These are phyloP conservation scores for Cyanodermella asteris DNA, from an alignment of 2,329 filamentous ascomycete species.

Conservation along the genomic window DNA sequence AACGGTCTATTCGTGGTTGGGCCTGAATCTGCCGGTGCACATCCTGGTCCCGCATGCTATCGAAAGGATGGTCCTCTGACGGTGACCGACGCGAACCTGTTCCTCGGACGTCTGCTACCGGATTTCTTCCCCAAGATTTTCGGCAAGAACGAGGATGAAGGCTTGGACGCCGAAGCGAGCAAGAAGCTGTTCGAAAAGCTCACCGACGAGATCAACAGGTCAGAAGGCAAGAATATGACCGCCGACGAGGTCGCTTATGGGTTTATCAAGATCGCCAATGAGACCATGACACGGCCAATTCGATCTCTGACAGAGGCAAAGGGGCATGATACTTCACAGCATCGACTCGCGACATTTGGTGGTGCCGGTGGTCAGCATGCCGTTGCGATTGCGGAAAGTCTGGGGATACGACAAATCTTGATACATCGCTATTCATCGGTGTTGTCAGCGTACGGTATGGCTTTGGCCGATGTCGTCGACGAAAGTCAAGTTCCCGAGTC, in stretches of 20 bases:
- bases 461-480: slow-evolving; percentile 77
- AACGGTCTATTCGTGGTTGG: slow-evolving; percentile 83
- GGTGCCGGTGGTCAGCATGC: slow-evolving; percentile 83
- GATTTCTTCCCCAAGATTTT: slow-evolving; percentile 95
- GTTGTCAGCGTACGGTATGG: slow-evolving; percentile 80
- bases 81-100: slow-evolving; percentile 83
- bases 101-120: slow-evolving; percentile 61
- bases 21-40: slow-evolving; percentile 70
- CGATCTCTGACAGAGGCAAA: slow-evolving; percentile 79
- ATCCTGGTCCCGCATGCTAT: slow-evolving; percentile 80
- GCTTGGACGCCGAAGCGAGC: slow-evolving; percentile 55
- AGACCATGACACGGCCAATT: slow-evolving; percentile 79
- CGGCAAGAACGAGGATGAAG: slow-evolving; percentile 67
- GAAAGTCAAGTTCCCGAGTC: slow-evolving; percentile 49
- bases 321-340: slow-evolving; percentile 74
- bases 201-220: slow-evolving; percentile 50
- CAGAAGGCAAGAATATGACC: slow-evolving; percentile 39
- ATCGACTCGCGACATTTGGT: slow-evolving; percentile 79
- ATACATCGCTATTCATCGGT: slow-evolving; percentile 77
- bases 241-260: slow-evolving; percentile 74
- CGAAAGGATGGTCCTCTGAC: slow-evolving; percentile 73
- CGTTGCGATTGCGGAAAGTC: slow-evolving; percentile 66
- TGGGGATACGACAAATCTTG: slow-evolving; percentile 69
- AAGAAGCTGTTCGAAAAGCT: slow-evolving; percentile 54
- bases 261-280: slow-evolving; percentile 75